Conservation (phyloP, 1,284 basidiomycete genomes). For the Ceratorhiza oryzae-sativae region DNA sequence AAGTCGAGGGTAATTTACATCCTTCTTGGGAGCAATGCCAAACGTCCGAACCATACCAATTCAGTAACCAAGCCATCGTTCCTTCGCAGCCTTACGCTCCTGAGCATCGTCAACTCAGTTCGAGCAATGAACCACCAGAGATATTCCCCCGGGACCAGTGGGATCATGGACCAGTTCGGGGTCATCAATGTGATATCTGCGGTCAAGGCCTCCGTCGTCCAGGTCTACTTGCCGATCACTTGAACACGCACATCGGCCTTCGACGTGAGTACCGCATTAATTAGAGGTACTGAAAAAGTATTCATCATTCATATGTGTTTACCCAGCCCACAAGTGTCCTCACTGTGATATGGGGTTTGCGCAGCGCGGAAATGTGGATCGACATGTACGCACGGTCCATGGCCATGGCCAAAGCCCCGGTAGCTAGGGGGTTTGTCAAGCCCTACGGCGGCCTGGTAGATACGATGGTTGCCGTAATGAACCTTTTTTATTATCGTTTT, state of each 20-base stretch:
- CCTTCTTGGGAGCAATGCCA: neutral
- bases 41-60: too few species aligned
- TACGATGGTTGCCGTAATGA: too few species aligned
- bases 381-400: neutral
- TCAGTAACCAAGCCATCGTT: too few species aligned
- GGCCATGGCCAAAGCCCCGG: too few species aligned
- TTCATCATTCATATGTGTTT: neutral
- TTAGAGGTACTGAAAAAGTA: neutral
- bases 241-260: constrained; percentile 13
- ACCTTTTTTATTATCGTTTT: too few species aligned
- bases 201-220: constrained; percentile 3
- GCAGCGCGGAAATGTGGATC: neutral
- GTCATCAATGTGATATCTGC: constrained; percentile 6
- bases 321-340: neutral
- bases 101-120: too few species aligned
- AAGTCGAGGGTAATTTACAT: neutral
- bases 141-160: neutral
- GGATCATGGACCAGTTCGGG: neutral
- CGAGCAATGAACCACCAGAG: neutral
- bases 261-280: neutral
- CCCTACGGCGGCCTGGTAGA: too few species aligned
- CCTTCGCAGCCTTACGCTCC: neutral
- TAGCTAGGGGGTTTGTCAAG: too few species aligned
- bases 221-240: constrained; percentile 16
- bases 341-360: neutral